These are phyloP conservation scores for Begonia masoniana DNA, from an alignment of 306 rosid species.

Conservation along the genomic window DNA sequence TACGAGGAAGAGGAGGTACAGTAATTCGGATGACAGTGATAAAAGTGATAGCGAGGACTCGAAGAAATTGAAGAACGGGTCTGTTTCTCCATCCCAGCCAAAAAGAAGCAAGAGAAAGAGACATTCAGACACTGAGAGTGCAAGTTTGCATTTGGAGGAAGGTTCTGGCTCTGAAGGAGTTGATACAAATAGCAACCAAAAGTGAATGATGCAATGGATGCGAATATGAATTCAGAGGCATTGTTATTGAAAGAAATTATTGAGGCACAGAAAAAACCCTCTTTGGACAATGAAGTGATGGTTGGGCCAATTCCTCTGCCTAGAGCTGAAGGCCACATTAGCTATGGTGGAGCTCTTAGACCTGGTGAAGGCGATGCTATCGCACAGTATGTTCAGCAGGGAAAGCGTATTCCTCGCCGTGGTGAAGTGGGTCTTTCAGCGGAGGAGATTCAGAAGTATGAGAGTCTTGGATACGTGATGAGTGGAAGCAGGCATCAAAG, in stretches of 20 bases:
- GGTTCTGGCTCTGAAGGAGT: constrained; percentile 28
- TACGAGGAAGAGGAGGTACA: background rate
- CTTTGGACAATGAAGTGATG: constrained; percentile 46
- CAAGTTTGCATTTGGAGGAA: constrained; percentile 25
- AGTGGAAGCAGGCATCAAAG: constrained; percentile 98
- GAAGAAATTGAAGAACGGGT: constrained; percentile 22
- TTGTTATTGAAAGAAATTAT: constrained; percentile 50
- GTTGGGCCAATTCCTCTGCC: constrained; percentile 97
- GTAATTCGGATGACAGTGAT: constrained; percentile 8
- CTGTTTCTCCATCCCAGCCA: constrained; percentile 13
- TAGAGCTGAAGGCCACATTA: constrained; percentile 91
- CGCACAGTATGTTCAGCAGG: constrained; percentile 94
- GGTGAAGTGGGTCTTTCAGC: constrained; percentile 99
- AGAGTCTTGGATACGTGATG: constrained; percentile 86
- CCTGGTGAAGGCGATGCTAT: constrained; percentile 99
- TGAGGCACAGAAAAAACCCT: constrained; percentile 67
- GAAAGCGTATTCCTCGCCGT: constrained; percentile 94
- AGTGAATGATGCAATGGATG: constrained; percentile 24
- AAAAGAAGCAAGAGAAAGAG: constrained; percentile 25
- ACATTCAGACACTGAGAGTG: constrained; percentile 25
- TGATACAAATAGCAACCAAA: constrained; percentile 16
- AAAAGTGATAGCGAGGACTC: constrained; percentile 12
- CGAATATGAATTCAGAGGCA: constrained; percentile 44
- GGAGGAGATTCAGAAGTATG: constrained; percentile 80
- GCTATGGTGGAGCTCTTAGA: constrained; percentile 97